Base-by-base conservation (phyloP, 768 basidiomycete species). In the Suillus subaureus region DNA sequence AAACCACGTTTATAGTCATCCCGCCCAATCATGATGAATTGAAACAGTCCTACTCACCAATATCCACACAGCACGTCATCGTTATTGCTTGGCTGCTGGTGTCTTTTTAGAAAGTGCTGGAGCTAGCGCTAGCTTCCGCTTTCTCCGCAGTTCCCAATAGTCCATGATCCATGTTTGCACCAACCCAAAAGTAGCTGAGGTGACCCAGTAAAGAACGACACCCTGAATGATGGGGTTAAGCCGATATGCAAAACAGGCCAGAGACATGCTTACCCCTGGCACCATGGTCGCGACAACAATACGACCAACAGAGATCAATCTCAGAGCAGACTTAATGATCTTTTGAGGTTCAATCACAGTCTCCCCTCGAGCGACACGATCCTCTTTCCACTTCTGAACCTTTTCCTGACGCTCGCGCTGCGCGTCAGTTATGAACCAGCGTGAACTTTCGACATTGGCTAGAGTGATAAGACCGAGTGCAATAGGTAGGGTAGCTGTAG, bases 1-100 rank as follows among this genome's bases (percentile, higher is more conserved):
- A 69, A 77, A 85, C 91, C 90, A 89, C 83, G 83, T 78, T 84
- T 91, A 64, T 89, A 86, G 83, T 94, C 92, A 92, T 87, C 67
- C 81, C 80, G 70, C 70, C 15, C 18, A 21, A 60, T 8, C 23
- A 18, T 11, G 23, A 58, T 28, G 23, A 18, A 23, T 39, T 57
- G 35, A 39, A 40, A 40, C 16, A 58, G 26, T 28, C 16, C 15
- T 28, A 40, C 57, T 58, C 57, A 58, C 57, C 23, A 26, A 39
- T 5, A 21, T 61, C 47, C 33, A 28, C 65, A 73, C 15, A 66
- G 45, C 37, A 66, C 55, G 28, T 63, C 45, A 13, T 61, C 11
- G 28, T 54, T 9, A 16, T 23, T 33, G 54, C 54, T 62, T 62
- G 31, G 47, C 43, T 23, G 55, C 21, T 15, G 31, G 18, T 9